Evolutionary conservation across 257 asterid species (phyloP).

Genomic region (Gynochthodes officinalis): DNA sequence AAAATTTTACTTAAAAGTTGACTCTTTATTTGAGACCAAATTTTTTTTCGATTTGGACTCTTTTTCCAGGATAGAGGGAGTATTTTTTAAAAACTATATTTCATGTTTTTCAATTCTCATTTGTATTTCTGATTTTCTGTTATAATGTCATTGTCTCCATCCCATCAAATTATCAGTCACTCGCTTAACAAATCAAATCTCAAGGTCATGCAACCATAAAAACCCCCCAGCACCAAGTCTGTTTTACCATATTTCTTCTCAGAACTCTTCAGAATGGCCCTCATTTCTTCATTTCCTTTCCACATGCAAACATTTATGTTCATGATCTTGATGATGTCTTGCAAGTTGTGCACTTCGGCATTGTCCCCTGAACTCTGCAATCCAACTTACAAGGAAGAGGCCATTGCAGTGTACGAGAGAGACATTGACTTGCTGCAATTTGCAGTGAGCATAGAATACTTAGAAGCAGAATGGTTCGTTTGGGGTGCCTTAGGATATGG

Average conservation of each 20-base stretch:
- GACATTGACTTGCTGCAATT: slow-evolving; percentile 39
- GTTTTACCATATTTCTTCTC: too few species aligned
- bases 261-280: slow-evolving; percentile 2
- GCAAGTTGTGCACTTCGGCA: background rate
- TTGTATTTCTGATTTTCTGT: too few species aligned
- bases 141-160: too few species aligned
- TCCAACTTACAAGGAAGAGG: background rate
- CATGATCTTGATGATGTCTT: background rate
- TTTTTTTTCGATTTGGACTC: too few species aligned
- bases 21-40: too few species aligned
- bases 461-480: slow-evolving; percentile 40
- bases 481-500: slow-evolving; percentile 42
- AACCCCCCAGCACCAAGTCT: too few species aligned
- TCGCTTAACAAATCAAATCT: background rate
- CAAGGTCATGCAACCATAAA: background rate
- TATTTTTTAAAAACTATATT: too few species aligned
- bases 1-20: too few species aligned
- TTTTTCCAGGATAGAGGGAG: too few species aligned
- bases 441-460: slow-evolving; percentile 39
- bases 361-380: slow-evolving; percentile 10
- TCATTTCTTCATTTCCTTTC: background rate
- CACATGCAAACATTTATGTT: background rate
- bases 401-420: slow-evolving; percentile 9
- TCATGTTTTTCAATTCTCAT: too few species aligned
- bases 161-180: too few species aligned